Conservation (phyloP, 208 protist genomes). For the Acanthamoeba lugdunensis region DNA sequence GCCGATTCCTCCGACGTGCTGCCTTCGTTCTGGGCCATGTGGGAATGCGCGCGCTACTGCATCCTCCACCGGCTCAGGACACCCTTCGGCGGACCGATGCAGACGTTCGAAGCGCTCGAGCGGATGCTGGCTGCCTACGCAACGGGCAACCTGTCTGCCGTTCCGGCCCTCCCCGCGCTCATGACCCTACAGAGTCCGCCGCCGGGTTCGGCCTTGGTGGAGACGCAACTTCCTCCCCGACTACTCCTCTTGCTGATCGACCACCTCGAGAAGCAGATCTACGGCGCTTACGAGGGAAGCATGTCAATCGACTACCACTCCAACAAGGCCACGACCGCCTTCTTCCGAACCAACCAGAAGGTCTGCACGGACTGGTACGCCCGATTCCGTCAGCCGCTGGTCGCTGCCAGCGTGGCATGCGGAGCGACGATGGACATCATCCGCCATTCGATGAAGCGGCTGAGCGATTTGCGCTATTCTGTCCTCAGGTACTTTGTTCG, state of each 20-base stretch:
- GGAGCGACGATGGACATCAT: slow-evolving; percentile 72
- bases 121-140: slow-evolving; percentile 63
- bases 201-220: not conserved
- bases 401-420: slow-evolving; percentile 69
- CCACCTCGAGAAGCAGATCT: slow-evolving; percentile 79
- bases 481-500: not conserved
- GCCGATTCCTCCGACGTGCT: slow-evolving; percentile 68
- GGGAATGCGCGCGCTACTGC: slow-evolving; percentile 79
- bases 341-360: slow-evolving; percentile 78
- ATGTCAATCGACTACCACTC: slow-evolving; percentile 24
- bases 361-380: slow-evolving; percentile 80
- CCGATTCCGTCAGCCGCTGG: slow-evolving; percentile 72
- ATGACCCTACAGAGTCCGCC: slow-evolving; percentile 10
- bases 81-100: slow-evolving; percentile 75
- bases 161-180: not conserved
- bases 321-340: slow-evolving; percentile 57
- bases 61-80: slow-evolving; percentile 75
- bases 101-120: slow-evolving; percentile 80
- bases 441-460: slow-evolving; percentile 70
- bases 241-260: slow-evolving; percentile 77
- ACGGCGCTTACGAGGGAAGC: slow-evolving; percentile 68
- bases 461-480: slow-evolving; percentile 32
- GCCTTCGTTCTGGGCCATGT: slow-evolving; percentile 77
- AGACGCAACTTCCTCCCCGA: slow-evolving; percentile 25
- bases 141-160: not conserved